Evolutionary conservation across 192 early-diverging fungal genomes (phyloP), one percentile per base, ranked within the genome.

Genomic region (Piromyces finnis): DNA sequence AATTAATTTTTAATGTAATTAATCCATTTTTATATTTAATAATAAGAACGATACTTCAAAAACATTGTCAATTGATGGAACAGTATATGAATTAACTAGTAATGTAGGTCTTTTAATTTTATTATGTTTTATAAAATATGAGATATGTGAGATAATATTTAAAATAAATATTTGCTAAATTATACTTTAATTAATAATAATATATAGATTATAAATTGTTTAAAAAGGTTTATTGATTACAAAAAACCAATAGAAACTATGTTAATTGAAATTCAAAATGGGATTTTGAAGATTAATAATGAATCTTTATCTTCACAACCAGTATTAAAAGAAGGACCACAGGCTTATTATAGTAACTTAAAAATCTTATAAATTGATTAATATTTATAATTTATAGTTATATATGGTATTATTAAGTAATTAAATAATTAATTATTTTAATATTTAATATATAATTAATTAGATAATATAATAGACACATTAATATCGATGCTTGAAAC

Each of bases 11-110:
- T 28, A 6, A 79, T 28, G 3, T 28, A 30, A 68, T 29, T 78
- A 26, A n/a, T 14, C 1, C 14, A 14, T 37, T 15, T 12, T 27
- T 36, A 3, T 79, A 51, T 12, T 79, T 77, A 18, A 16, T 16
- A 30, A 86, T 39, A 86, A 88, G 29, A 87, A 85, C 12, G 59
- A 83, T 28, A 81, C 84, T 78, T 83, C 84, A 77, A 81, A 84
- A 29, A 85, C 85, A 12, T 83, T 95, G 78, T 90, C 93, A 29
- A 84, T 83, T 29, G 95, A 96, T 83, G 95, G 93, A 80, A 94
- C 94, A 37, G 92, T 96, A 5, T 91, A 93, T 81, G 94, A 96
- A 85, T 82, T 94, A 30, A 92, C 94, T 0, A 93, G 90, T 83
- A 91, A 89, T 84, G 93, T 93, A 88, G 82, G 90, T 17, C 35